phyloP scores from a whole-genome alignment of 179 eudicot species.

The Silene noctiflora region DNA sequence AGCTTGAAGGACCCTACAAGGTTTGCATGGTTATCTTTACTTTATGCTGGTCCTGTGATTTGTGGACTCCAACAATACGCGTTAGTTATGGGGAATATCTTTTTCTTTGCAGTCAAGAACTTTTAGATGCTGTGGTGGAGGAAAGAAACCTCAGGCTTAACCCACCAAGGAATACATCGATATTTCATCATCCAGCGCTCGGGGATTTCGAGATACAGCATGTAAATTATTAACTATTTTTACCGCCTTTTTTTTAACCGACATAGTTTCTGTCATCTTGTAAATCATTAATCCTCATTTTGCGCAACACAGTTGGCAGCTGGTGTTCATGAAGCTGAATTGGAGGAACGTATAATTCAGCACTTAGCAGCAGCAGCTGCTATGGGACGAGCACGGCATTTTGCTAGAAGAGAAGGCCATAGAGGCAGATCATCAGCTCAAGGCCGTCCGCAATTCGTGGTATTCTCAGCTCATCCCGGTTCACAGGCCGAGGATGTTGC shows the following conservation, averaged over 20 bases:
- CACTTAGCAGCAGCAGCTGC: slow-evolving; percentile 98
- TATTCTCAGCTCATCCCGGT: slow-evolving; percentile 57
- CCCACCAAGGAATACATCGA: slow-evolving; percentile 76
- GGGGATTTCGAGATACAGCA: slow-evolving; percentile 93
- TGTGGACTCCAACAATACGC: background rate
- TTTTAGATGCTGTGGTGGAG: slow-evolving; percentile 81
- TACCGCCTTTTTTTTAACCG: background rate
- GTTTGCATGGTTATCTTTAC: slow-evolving; percentile 17
- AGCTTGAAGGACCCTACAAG: slow-evolving; percentile 81
- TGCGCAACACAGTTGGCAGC: slow-evolving; percentile 56
- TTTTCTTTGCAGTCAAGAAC: slow-evolving; percentile 66
- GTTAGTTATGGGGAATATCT: background rate
- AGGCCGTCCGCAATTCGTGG: slow-evolving; percentile 67
- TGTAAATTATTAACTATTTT: slow-evolving; percentile 33
- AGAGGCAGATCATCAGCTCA: slow-evolving; percentile 63
- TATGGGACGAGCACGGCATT: slow-evolving; percentile 85
- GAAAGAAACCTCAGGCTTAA: slow-evolving; percentile 67
- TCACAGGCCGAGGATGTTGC: slow-evolving; percentile 37
- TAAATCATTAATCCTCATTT: background rate
- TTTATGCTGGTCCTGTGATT: slow-evolving; percentile 8
- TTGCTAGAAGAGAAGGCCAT: slow-evolving; percentile 74
- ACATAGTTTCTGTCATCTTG: background rate
- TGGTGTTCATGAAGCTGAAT: slow-evolving; percentile 70
- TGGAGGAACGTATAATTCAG: slow-evolving; percentile 88
- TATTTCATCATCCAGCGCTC: slow-evolving; percentile 89